A percentile compares a stretch with the other conserved stretches of the same genome.
These are phyloP conservation scores for Fusarium annulatum DNA, from an alignment of 2,329 filamentous ascomycete species.

Conservation along the genomic window DNA sequence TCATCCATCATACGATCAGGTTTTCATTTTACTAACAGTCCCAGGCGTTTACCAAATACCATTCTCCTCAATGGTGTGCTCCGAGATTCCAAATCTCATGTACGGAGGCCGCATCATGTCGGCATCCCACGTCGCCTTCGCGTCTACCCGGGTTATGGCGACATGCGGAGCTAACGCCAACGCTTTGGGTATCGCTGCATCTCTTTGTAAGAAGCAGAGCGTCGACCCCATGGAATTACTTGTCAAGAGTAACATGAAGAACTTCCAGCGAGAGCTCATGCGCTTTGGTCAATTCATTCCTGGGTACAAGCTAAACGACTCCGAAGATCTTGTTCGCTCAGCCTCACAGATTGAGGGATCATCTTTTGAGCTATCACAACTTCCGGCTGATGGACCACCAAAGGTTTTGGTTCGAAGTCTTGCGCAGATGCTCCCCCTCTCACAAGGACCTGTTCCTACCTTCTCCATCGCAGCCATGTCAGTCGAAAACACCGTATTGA, in stretches of 20 bases:
- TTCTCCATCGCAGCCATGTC: slow-evolving; percentile 4
- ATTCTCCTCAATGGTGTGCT: slow-evolving; percentile 10
- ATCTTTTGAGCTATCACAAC: neutral
- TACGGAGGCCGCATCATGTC: slow-evolving; percentile 24
- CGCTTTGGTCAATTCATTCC: slow-evolving; percentile 18
- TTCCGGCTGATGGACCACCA: neutral
- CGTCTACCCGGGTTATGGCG: slow-evolving; percentile 18
- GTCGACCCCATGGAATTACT: slow-evolving; percentile 4
- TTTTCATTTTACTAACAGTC: rapidly evolving
- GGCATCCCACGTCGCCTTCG: slow-evolving; percentile 17
- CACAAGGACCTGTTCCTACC: neutral
- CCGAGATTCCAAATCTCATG: slow-evolving; percentile 15
- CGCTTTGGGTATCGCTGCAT: slow-evolving; percentile 11
- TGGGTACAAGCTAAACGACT: slow-evolving; percentile 13
- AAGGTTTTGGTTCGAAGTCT: slow-evolving; percentile 18
- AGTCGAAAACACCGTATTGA: neutral
- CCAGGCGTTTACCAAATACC: slow-evolving; percentile 15
- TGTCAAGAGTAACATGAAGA: neutral
- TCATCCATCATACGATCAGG: rapidly evolving
- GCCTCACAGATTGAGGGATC: neutral
- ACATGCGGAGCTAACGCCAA: slow-evolving; percentile 21
- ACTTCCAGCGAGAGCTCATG: slow-evolving; percentile 16
- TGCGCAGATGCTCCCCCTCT: neutral
- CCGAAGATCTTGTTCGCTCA: slow-evolving; percentile 1
- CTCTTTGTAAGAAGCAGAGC: neutral